These are phyloP conservation scores for Suillus luteus DNA, from an alignment of 768 basidiomycete species.

Conservation along the genomic window DNA sequence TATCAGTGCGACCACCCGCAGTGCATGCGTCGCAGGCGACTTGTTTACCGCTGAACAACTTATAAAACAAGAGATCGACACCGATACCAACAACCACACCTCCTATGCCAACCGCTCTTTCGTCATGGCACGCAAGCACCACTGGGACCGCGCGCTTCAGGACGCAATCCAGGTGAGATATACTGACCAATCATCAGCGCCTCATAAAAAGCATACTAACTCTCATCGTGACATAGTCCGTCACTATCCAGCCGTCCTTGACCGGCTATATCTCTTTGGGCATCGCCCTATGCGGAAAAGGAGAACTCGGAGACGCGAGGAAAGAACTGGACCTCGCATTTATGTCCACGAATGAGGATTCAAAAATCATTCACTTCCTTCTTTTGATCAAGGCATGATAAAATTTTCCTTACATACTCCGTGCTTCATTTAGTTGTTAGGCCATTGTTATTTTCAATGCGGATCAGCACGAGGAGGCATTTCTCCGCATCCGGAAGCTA, in stretches of 20 bases:
- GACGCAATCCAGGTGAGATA: background rate
- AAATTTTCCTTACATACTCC: background rate
- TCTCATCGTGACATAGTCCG: background rate
- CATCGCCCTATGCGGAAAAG: background rate
- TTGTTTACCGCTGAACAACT: background rate
- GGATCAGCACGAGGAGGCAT: background rate
- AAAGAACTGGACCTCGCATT: background rate
- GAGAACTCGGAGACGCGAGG: background rate
- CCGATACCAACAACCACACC: background rate
- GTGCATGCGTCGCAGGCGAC: background rate
- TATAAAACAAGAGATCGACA: background rate
- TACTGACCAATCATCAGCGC: background rate
- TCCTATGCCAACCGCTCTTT: background rate
- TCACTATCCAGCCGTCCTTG: background rate
- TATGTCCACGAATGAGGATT: background rate
- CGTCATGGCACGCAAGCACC: background rate
- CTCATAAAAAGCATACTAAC: background rate
- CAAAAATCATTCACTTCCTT: background rate
- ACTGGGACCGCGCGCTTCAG: background rate
- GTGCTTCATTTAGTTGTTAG: background rate
- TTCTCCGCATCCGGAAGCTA: background rate
- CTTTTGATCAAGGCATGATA: background rate
- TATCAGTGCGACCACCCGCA: background rate
- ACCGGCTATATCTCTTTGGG: background rate
- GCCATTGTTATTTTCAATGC: background rate